Evolutionary conservation across 768 basidiomycete species (phyloP).

Genomic region (Russula foetens): DNA sequence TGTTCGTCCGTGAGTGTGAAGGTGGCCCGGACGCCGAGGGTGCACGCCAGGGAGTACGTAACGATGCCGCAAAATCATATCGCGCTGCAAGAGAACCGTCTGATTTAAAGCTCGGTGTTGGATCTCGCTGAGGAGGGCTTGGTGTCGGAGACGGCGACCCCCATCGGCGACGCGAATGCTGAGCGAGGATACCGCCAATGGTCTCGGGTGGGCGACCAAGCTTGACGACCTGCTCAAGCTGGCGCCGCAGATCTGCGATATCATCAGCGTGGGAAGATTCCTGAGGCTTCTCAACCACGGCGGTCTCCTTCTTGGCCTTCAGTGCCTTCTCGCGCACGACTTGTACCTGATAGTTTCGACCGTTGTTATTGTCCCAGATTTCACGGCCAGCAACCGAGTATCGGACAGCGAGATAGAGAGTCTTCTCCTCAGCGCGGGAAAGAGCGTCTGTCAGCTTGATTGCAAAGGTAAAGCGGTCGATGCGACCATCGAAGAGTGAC

Average conservation of each 20-base stretch:
- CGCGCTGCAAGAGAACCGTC: slow-evolving; percentile 40
- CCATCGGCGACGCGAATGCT: slow-evolving; percentile 18
- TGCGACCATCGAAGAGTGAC: slow-evolving; percentile 29
- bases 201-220: slow-evolving; percentile 26
- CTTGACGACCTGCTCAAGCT: slow-evolving; percentile 57
- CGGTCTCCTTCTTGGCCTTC: slow-evolving; percentile 24
- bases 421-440: slow-evolving; percentile 72
- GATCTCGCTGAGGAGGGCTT: slow-evolving; percentile 8
- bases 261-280: slow-evolving; percentile 27
- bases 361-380: slow-evolving; percentile 88
- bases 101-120: slow-evolving; percentile 24
- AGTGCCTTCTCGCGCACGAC: slow-evolving; percentile 39
- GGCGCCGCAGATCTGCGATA: slow-evolving; percentile 54
- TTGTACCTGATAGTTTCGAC: slow-evolving; percentile 67
- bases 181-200: slow-evolving; percentile 25
- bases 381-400: slow-evolving; percentile 65
- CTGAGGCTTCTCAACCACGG: neutral
- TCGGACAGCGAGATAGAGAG: slow-evolving; percentile 68
- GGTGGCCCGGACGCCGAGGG: slow-evolving; percentile 21
- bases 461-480: slow-evolving; percentile 71
- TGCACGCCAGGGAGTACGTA: slow-evolving; percentile 40
- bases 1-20: slow-evolving; percentile 35
- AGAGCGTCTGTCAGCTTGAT: slow-evolving; percentile 76
- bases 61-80: slow-evolving; percentile 49
- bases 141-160: slow-evolving; percentile 16